Conservation (phyloP, 2,329 filamentous ascomycete species). For the Trichoderma sp. region DNA sequence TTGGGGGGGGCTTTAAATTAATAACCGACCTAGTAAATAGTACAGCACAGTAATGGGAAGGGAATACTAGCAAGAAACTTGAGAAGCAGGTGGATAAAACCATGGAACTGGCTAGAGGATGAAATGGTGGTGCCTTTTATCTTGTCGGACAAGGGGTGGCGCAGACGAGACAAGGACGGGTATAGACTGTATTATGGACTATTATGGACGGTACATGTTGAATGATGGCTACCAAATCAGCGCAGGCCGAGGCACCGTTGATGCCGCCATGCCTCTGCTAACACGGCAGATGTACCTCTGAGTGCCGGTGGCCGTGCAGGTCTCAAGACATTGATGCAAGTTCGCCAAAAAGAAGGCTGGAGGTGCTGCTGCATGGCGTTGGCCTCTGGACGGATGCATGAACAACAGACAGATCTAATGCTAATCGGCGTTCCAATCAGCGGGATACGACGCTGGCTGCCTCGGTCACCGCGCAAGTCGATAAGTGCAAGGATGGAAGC, state of each 20-base stretch:
- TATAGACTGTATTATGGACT: neutral
- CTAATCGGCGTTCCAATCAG: neutral
- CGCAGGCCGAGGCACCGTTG: neutral
- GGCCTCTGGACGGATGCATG: neutral
- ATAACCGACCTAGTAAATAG: neutral
- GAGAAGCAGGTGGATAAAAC: neutral
- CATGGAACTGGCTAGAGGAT: neutral
- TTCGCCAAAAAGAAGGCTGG: neutral
- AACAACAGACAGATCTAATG: neutral
- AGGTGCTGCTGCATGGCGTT: neutral
- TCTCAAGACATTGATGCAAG: neutral
- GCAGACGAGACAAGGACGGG: neutral
- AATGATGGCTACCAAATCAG: neutral
- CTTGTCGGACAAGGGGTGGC: slow-evolving; percentile 15
- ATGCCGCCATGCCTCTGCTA: neutral
- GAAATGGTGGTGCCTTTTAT: slow-evolving; percentile 8
- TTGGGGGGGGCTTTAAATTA: neutral
- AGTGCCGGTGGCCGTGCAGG: neutral
- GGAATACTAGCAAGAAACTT: neutral
- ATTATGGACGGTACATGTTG: neutral
- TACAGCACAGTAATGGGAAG: neutral
- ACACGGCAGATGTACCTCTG: neutral
- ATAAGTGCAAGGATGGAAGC: neutral
- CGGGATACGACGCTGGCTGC: slow-evolving; percentile 16
- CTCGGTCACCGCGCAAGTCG: neutral